These are phyloP conservation scores for Cucurbita maxima DNA, from an alignment of 306 rosid species.

Conservation along the genomic window DNA sequence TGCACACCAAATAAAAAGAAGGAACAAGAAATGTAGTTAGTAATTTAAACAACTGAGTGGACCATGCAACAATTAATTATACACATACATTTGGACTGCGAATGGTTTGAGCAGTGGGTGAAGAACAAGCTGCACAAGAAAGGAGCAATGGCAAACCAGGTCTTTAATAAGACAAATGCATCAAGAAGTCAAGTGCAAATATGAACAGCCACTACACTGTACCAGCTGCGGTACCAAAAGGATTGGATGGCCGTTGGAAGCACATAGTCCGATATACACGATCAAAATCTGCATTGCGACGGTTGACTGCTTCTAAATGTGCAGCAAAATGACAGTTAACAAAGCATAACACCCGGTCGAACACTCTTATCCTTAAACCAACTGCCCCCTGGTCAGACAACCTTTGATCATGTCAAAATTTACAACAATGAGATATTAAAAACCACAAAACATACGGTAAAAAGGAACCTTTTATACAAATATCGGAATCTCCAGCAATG, in stretches of 20 bases:
- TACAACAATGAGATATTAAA: neutral
- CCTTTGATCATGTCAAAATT: constrained; percentile 19
- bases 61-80: constrained; percentile 2
- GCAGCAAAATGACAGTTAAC: constrained; percentile 99
- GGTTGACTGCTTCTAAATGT: constrained; percentile 80
- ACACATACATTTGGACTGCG: constrained; percentile 66
- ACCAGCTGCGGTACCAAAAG: constrained; percentile 54
- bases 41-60: constrained; percentile 4
- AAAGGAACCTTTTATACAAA: neutral
- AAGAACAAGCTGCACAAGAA: constrained; percentile 73
- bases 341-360: constrained; percentile 65
- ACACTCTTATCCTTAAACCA: constrained; percentile 88
- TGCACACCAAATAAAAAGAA: neutral
- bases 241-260: constrained; percentile 50
- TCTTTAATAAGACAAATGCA: constrained; percentile 47
- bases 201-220: constrained; percentile 30
- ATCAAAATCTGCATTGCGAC: constrained; percentile 92
- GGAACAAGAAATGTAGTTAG: neutral
- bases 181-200: constrained; percentile 33
- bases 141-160: constrained; percentile 65
- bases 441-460: neutral
- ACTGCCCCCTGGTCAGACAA: constrained; percentile 90
- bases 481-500: neutral
- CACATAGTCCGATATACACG: constrained; percentile 82
- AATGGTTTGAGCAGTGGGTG: constrained; percentile 44